Percentiles rank a stretch among this genome's conserved stretches.
Evolutionary conservation across 1,139 yeast genomes (phyloP).

Genomic region (Yamadazyma atmosphaerica): DNA sequence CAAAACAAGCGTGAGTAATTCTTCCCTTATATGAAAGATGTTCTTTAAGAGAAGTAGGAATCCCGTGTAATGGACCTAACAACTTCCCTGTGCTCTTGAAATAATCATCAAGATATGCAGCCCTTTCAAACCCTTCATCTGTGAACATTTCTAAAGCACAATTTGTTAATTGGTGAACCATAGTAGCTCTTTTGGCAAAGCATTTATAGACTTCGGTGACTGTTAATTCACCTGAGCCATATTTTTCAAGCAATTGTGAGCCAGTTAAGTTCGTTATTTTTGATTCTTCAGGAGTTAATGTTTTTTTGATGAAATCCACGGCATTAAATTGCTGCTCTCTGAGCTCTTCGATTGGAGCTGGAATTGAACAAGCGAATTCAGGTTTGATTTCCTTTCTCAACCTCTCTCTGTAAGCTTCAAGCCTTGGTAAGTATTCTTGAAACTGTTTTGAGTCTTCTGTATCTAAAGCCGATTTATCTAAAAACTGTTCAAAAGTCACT

Average conservation of each 20-base stretch:
- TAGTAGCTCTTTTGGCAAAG: constrained; percentile 31
- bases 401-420: constrained; percentile 32
- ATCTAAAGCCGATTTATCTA: background rate
- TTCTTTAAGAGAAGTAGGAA: constrained; percentile 41
- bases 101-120: constrained; percentile 25
- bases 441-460: background rate
- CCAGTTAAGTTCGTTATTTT: constrained; percentile 27
- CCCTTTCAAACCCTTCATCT: constrained; percentile 28
- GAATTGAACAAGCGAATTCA: constrained; percentile 28
- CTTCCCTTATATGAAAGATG: constrained; percentile 33
- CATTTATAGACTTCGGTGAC: constrained; percentile 14
- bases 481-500: constrained; percentile 14
- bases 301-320: constrained; percentile 29
- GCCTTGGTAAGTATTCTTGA: constrained; percentile 47
- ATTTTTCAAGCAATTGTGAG: constrained; percentile 2
- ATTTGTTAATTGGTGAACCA: constrained; percentile 44
- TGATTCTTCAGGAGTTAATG: constrained; percentile 27
- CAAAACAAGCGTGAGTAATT: constrained; percentile 46
- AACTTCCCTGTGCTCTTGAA: constrained; percentile 20
- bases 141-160: constrained; percentile 35
- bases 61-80: constrained; percentile 34
- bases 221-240: constrained; percentile 11
- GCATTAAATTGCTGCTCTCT: constrained; percentile 42
- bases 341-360: constrained; percentile 41
- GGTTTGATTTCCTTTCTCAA: constrained; percentile 36